These are phyloP conservation scores for Chlamydomonas incerta DNA, from an alignment of 139 green algal genomes.

Conservation along the genomic window DNA sequence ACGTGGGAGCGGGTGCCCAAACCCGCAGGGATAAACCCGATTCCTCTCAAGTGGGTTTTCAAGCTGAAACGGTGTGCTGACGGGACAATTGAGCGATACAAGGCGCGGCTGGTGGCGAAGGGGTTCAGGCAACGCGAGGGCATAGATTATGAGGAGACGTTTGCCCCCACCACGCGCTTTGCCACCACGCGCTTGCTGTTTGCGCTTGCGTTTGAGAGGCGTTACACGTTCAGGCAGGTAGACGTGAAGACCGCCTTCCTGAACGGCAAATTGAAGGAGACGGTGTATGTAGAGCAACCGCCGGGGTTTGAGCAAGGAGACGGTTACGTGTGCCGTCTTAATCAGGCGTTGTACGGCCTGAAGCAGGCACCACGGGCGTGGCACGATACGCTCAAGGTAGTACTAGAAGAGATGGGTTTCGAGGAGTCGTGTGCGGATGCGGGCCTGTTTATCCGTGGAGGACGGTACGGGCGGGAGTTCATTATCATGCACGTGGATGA, in stretches of 20 bases:
- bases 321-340: slow-evolving; percentile 41
- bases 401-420: slow-evolving; percentile 48
- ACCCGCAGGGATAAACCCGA: background rate
- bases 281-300: slow-evolving; percentile 32
- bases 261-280: slow-evolving; percentile 60
- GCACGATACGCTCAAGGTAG: slow-evolving; percentile 47
- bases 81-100: slow-evolving; percentile 65
- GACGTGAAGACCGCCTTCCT: slow-evolving; percentile 74
- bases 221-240: slow-evolving; percentile 61
- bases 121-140: slow-evolving; percentile 61
- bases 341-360: slow-evolving; percentile 63
- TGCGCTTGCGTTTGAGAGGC: slow-evolving; percentile 30
- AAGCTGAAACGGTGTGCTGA: slow-evolving; percentile 51
- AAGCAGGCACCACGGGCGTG: slow-evolving; percentile 64
- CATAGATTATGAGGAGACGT: slow-evolving; percentile 58
- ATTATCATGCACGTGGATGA: slow-evolving; percentile 58
- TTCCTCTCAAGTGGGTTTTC: slow-evolving; percentile 60
- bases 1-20: slow-evolving; percentile 15
- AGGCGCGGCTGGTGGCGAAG: slow-evolving; percentile 66
- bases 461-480: slow-evolving; percentile 4
- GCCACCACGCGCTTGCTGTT: slow-evolving; percentile 44
- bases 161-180: slow-evolving; percentile 30
- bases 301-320: background rate
- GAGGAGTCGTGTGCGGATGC: slow-evolving; percentile 43
- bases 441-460: background rate